Evolutionary conservation across 1,284 basidiomycete genomes (phyloP).

Genomic region (Heterobasidion irregulare): DNA sequence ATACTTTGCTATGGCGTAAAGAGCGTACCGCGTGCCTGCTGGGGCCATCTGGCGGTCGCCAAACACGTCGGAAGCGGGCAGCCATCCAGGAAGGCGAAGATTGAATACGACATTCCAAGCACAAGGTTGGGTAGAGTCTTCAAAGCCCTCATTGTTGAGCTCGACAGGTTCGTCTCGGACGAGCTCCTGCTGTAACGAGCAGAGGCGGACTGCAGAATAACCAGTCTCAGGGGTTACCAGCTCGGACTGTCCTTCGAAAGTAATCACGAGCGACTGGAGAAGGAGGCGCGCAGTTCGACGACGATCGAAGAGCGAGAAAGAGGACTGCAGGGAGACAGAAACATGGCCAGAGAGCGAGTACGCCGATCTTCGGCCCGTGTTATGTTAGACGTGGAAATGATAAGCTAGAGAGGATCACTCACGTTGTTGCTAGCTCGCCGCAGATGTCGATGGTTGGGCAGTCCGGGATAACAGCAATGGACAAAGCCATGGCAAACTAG

Average conservation of each 20-base stretch:
- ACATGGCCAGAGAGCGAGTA: constrained; percentile 76
- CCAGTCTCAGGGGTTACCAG: constrained; percentile 46
- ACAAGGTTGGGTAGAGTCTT: constrained; percentile 43
- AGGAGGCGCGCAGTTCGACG: constrained; percentile 39
- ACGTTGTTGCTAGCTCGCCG: constrained; percentile 60
- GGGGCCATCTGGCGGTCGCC: constrained; percentile 30
- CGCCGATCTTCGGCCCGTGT: constrained; percentile 38
- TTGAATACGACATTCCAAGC: constrained; percentile 68
- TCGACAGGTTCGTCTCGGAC: constrained; percentile 42
- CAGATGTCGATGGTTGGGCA: constrained; percentile 44
- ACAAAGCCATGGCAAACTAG: too few relatives aligned
- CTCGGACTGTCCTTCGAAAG: constrained; percentile 74
- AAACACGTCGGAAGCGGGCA: constrained; percentile 49
- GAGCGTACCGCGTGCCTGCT: constrained; percentile 53
- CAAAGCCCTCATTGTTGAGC: constrained; percentile 51
- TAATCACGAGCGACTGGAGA: constrained; percentile 58
- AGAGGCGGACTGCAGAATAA: constrained; percentile 57
- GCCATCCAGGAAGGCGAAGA: constrained; percentile 69
- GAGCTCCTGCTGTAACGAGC: constrained; percentile 56
- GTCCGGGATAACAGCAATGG: too few relatives aligned
- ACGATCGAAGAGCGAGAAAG: constrained; percentile 40
- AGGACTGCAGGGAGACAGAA: constrained; percentile 44
- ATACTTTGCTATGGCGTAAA: constrained; percentile 60
- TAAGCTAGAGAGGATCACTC: constrained; percentile 21
- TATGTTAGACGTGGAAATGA: constrained; percentile 3